Evolutionary conservation across 2,329 filamentous ascomycete species (phyloP), one percentile per base, ranked within the genome.

Genomic region (Cadophora malorum): DNA sequence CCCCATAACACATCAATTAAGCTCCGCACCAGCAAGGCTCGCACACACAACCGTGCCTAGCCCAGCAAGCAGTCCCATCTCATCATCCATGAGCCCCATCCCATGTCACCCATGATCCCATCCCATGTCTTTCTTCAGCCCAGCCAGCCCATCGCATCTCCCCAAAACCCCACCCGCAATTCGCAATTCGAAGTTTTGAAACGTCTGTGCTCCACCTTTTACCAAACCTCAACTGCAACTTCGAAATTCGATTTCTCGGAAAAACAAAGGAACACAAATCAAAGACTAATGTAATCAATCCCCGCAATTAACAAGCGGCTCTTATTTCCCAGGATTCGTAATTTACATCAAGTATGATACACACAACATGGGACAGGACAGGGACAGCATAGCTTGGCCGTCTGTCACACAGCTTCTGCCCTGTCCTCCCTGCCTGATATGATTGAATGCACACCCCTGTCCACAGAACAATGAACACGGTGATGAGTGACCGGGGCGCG

Each of bases 261-360:
- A 45, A 45, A 14, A 16, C 41, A 45, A 16, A 45, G 16, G 41
- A 19, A 9, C 41, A 45, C 41, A 19, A 19, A 10, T 14, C 12
- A 16, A 38, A 14, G 2, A 38, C 35, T 38, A 38, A 9, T 38
- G 35, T 52, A 52, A 23, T 14, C 28, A 4, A 61, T 55, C 56
- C 64, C 47, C 45, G 64, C 64, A 49, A 31, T 23, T 50, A 49
- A 60, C 23, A 41, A 33, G 65, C 59, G 65, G 65, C 65, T 67
- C 65, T 67, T 63, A 67, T 66, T 66, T 62, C 64, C 56, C 47
- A 66, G 45, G 23, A 23, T 58, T 25, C 16, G 28, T n/a, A 33
- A 14, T 38, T 9, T 14, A 38, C 35, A n/a, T n/a, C n/a, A 38
- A 38, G 9, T 14, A 38, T 9, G 14, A 38, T 9, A 38, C 9